phyloP scores from a whole-genome alignment of 495 filamentous ascomycete genomes.

The Aspergillus leporis region DNA sequence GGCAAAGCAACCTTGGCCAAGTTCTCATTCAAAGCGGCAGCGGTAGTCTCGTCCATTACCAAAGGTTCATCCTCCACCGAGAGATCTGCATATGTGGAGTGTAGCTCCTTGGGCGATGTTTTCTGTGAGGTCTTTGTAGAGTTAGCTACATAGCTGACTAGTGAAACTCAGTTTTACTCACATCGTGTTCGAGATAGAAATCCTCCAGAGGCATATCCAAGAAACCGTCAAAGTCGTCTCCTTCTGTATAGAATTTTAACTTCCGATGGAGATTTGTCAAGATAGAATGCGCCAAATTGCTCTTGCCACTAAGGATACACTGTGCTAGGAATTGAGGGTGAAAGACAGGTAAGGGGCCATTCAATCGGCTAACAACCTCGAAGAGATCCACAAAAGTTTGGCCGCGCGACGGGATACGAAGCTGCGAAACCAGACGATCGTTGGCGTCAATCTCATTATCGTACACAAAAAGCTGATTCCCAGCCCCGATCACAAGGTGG shows the following conservation, averaged over 20 bases:
- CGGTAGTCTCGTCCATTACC: slow-evolving; percentile 71
- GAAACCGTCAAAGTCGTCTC: slow-evolving; percentile 79
- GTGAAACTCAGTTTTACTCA: slow-evolving; percentile 24
- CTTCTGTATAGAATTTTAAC: slow-evolving; percentile 80
- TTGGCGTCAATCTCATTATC: slow-evolving; percentile 69
- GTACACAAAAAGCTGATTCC: slow-evolving; percentile 90
- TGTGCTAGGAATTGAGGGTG: slow-evolving; percentile 92
- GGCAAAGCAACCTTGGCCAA: slow-evolving; percentile 75
- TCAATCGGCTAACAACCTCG: slow-evolving; percentile 76
- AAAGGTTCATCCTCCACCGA: slow-evolving; percentile 60
- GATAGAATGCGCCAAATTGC: slow-evolving; percentile 68
- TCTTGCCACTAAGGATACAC: slow-evolving; percentile 82
- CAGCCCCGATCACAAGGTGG: slow-evolving; percentile 81
- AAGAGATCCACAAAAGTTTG: slow-evolving; percentile 63
- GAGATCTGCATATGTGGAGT: slow-evolving; percentile 55
- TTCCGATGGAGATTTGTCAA: slow-evolving; percentile 73
- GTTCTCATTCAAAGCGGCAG: slow-evolving; percentile 70
- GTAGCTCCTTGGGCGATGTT: slow-evolving; percentile 50
- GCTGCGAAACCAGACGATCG: slow-evolving; percentile 60
- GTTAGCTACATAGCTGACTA: slow-evolving; percentile 25
- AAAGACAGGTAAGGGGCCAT: slow-evolving; percentile 86
- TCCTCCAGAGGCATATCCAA: slow-evolving; percentile 69
- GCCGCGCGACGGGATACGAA: slow-evolving; percentile 62
- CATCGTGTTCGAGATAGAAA: slow-evolving; percentile 62
- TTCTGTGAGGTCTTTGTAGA: slow-evolving; percentile 34